These are phyloP conservation scores for Rosa hybrid DNA, from an alignment of 331 rosid genomes.

Conservation along the genomic window DNA sequence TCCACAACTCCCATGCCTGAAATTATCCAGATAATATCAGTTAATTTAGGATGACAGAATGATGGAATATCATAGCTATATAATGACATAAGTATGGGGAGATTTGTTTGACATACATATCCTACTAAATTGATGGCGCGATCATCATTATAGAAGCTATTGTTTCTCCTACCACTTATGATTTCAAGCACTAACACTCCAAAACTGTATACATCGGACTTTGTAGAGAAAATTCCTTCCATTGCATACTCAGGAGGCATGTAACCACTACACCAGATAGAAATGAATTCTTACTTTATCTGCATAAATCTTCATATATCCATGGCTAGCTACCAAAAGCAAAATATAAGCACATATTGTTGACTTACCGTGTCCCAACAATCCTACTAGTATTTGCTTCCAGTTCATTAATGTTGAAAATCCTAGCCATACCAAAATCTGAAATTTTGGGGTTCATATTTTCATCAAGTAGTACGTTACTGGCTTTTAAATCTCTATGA, in stretches of 20 bases:
- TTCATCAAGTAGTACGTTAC: constrained; percentile 16
- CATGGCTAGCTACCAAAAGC: background rate
- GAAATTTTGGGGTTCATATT: constrained; percentile 10
- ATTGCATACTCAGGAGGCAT: constrained; percentile 5
- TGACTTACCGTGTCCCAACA: constrained; percentile 12
- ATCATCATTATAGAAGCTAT: constrained; percentile 3
- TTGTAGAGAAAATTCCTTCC: background rate
- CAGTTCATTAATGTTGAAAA: background rate
- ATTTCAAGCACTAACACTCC: constrained; percentile 17
- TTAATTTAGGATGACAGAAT: background rate
- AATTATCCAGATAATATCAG: background rate
- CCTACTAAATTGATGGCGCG: background rate
- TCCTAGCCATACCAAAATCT: constrained; percentile 13
- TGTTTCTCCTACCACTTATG: constrained; percentile 7
- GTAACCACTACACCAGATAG: background rate
- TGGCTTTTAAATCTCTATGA: constrained; percentile 23
- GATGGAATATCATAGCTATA: background rate
- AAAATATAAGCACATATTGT: background rate
- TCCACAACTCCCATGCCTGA: constrained; percentile 3
- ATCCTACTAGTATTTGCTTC: constrained; percentile 10
- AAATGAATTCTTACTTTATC: background rate
- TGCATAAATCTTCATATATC: background rate
- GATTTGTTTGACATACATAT: constrained; percentile 3
- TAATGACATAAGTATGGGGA: background rate
- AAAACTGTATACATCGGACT: constrained; percentile 2